phyloP scores from a whole-genome alignment of 1,284 basidiomycete genomes.

The Ceratobasidium sp. region DNA sequence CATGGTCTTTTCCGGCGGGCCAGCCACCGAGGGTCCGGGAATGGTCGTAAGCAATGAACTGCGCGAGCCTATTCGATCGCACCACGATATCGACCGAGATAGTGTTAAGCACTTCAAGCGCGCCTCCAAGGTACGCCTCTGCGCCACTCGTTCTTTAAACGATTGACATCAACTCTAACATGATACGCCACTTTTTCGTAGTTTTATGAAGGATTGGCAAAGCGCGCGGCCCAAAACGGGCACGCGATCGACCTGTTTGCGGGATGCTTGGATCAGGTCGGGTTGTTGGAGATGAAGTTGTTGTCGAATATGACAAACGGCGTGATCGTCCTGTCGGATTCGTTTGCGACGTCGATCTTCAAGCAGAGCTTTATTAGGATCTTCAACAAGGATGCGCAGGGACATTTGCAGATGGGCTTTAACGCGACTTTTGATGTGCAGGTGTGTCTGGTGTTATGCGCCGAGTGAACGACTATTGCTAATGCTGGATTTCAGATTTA shows the following conservation, averaged over 20 bases:
- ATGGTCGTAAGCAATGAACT: slow-evolving; percentile 97
- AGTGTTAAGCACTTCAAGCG: slow-evolving; percentile 98
- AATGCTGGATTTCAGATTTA: slow-evolving; percentile 35
- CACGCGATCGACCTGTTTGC: slow-evolving; percentile 97
- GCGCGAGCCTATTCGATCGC: slow-evolving; percentile 97
- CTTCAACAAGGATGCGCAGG: slow-evolving; percentile 94
- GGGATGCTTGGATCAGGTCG: slow-evolving; percentile 98
- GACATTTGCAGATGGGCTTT: slow-evolving; percentile 96
- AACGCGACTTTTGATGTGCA: slow-evolving; percentile 99
- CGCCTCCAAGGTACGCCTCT: slow-evolving; percentile 81
- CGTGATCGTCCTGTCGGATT: slow-evolving; percentile 95
- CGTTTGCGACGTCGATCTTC: slow-evolving; percentile 98
- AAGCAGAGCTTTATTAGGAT: slow-evolving; percentile 97
- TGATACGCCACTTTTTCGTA: slow-evolving; percentile 57
- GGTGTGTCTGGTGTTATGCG: slow-evolving; percentile 58
- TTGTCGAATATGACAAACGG: slow-evolving; percentile 96
- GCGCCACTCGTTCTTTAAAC: not conserved
- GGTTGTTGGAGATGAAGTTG: slow-evolving; percentile 97
- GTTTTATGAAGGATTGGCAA: slow-evolving; percentile 97
- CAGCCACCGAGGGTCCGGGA: slow-evolving; percentile 97
- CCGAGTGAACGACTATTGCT: slow-evolving; percentile 8
- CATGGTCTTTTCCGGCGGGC: slow-evolving; percentile 96
- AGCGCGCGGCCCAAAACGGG: slow-evolving; percentile 92
- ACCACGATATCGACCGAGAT: slow-evolving; percentile 99
- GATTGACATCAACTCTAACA: not conserved